Base-by-base conservation (phyloP, 2,329 filamentous ascomycete genomes). In the Alternaria ventricosa region DNA sequence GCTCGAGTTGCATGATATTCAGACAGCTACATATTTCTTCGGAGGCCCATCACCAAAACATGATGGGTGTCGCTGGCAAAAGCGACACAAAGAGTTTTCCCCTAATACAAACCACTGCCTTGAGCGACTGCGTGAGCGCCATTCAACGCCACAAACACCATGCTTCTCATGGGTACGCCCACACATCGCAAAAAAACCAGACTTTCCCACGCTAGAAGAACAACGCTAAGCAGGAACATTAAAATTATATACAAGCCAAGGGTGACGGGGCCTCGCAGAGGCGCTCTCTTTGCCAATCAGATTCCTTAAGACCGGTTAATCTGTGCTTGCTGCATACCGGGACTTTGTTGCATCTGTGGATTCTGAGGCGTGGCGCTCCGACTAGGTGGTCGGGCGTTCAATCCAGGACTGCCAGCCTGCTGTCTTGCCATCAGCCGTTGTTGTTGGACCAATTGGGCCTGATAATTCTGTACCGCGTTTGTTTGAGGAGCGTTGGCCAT, bases 331-430 rank as follows among this genome's bases (percentile, higher is more conserved):
- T 76, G 74, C 60, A 76, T 65, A 27, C 72, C 71, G 9, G 76
- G 76, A 61, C 76, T 78, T 58, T 78, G 75, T 66, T 75, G 71
- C 65, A 77, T 72, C 61, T 76, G 72, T 33, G 75, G 71, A 53
- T 79, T 79, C 55, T 79, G 78, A 12, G 79, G 79, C 36, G 79
- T 81, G 23, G 77, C 78, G 65, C 79, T 81, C 55, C 79, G 69
- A 62, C 79, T 81, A 41, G 71, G 69, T 55, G 71, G 75, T 60
- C 72, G 67, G 41, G 71, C 74, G 56, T 70, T 78, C 63, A 79
- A 59, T 45, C 72, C 71, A 8, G 76, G 77, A 61, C 75, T 78
- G 23, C 74, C 73, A 23, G 71, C 75, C 55, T 76, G 74, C 55
- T 78, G 77, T 59, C 67, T 60, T 22, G 57, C 63, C 77, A 81